Evolutionary conservation across 192 early-diverging fungal genomes (phyloP).

Genomic region (Linderina pennispora): DNA sequence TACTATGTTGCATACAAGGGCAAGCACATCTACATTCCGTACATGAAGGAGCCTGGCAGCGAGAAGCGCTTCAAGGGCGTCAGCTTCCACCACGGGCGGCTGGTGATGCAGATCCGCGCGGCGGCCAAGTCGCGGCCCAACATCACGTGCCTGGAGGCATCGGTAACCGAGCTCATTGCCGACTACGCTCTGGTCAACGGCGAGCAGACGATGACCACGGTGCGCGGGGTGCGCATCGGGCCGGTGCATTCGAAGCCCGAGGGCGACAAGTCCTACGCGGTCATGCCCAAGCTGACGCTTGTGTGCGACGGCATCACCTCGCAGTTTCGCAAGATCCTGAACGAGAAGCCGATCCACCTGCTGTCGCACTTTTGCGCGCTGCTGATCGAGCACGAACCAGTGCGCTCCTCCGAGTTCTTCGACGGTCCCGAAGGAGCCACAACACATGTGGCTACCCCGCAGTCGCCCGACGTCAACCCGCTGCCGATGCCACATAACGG

Average conservation of each 20-base stretch:
- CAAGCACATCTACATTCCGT: constrained; percentile 62
- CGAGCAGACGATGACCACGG: not conserved
- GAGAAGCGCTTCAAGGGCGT: constrained; percentile 54
- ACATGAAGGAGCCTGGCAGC: constrained; percentile 50
- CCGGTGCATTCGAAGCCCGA: constrained; percentile 21
- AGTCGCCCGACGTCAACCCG: constrained; percentile 8
- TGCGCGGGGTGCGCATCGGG: constrained; percentile 21
- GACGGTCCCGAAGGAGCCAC: constrained; percentile 61
- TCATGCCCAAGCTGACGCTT: constrained; percentile 60
- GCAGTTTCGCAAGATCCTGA: constrained; percentile 71
- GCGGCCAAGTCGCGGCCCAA: constrained; percentile 51
- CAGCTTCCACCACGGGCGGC: constrained; percentile 92
- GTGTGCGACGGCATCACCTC: constrained; percentile 94
- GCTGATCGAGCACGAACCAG: constrained; percentile 34
- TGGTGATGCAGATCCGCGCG: constrained; percentile 78
- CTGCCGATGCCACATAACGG: constrained; percentile 85
- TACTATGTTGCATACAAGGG: constrained; percentile 75
- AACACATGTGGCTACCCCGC: not conserved
- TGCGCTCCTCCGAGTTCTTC: constrained; percentile 69
- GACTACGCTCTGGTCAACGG: constrained; percentile 3
- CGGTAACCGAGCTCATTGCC: constrained; percentile 60
- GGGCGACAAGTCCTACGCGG: constrained; percentile 53
- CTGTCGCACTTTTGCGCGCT: constrained; percentile 44
- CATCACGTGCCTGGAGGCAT: constrained; percentile 72
- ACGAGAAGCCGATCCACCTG: constrained; percentile 9